These are phyloP conservation scores for Magnusiomyces suaveolens DNA, from an alignment of 1,139 yeast genomes.

Conservation along the genomic window DNA sequence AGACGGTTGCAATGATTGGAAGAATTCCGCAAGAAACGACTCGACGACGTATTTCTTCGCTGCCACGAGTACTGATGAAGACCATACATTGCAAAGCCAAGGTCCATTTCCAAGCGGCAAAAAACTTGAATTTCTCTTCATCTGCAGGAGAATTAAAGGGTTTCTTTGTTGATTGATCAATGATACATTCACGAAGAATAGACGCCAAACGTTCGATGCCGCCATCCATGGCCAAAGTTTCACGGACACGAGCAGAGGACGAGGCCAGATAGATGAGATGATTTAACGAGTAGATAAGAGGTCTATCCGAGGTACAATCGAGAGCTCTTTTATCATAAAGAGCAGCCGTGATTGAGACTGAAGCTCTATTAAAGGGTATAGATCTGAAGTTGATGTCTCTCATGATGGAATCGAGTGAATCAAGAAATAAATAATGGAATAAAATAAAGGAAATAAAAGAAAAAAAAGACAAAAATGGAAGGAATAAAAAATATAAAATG, in stretches of 20 bases:
- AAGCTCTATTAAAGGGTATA: slow-evolving; percentile 71
- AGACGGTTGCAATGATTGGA: slow-evolving; percentile 81
- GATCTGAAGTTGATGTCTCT: slow-evolving; percentile 85
- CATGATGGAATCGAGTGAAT: slow-evolving; percentile 37
- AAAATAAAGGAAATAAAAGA: not conserved
- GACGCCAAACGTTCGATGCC: slow-evolving; percentile 83
- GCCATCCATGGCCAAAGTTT: slow-evolving; percentile 80
- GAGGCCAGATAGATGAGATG: slow-evolving; percentile 81
- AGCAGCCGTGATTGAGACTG: slow-evolving; percentile 79
- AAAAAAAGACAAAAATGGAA: not conserved
- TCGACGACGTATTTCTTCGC: slow-evolving; percentile 72
- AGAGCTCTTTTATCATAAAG: slow-evolving; percentile 87
- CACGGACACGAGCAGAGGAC: slow-evolving; percentile 80
- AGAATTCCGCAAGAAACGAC: slow-evolving; percentile 87
- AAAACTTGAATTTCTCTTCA: slow-evolving; percentile 31
- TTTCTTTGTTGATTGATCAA: slow-evolving; percentile 8
- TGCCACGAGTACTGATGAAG: slow-evolving; percentile 84
- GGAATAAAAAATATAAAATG: not conserved
- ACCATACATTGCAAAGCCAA: slow-evolving; percentile 87
- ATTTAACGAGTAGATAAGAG: slow-evolving; percentile 82
- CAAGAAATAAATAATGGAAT: not conserved
- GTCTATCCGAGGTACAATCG: slow-evolving; percentile 83
- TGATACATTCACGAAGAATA: slow-evolving; percentile 70
- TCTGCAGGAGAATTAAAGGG: slow-evolving; percentile 4
- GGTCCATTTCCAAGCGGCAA: slow-evolving; percentile 95